phyloP scores from a whole-genome alignment of 225 moss, liverwort and hornwort species.

The Antitrichia curtipendula region DNA sequence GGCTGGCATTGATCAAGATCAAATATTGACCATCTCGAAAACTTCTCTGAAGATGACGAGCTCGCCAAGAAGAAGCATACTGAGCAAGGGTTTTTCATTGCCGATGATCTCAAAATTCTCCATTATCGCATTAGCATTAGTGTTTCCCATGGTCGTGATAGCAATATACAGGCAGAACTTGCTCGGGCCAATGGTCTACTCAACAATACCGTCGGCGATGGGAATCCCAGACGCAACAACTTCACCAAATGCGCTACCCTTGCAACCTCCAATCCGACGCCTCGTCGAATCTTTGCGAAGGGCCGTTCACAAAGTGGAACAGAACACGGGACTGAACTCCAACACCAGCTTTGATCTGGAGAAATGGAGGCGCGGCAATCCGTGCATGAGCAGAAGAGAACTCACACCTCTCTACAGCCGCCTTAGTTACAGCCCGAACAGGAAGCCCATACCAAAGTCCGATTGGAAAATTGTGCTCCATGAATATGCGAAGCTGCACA shows the following conservation, averaged over 20 bases:
- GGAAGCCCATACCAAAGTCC: background rate
- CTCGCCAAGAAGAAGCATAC: background rate
- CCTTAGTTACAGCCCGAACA: conserved; percentile 13
- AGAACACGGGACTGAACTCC: background rate
- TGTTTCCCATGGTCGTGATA: background rate
- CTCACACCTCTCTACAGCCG: conserved; percentile 26
- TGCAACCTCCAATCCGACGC: background rate
- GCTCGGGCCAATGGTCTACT: background rate
- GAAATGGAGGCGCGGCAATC: conserved; percentile 26
- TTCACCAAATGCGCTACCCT: background rate
- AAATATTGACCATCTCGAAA: background rate
- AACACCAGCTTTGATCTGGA: background rate
- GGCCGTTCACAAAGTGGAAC: conserved; percentile 1
- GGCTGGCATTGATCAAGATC: background rate
- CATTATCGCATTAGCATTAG: background rate
- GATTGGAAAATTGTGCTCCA: conserved; percentile 5
- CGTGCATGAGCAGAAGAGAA: conserved; percentile 47
- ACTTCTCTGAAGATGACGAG: background rate
- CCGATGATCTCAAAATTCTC: background rate
- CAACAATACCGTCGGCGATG: background rate
- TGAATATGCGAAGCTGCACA: conserved; percentile 29
- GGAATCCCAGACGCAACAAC: background rate
- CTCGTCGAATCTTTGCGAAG: conserved; percentile 12
- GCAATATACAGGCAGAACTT: background rate
- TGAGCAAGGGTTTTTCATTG: background rate